Percentiles rank a stretch among this genome's conserved stretches.
These are phyloP conservation scores for Fusarium subtropicale DNA, from an alignment of 2,329 filamentous ascomycete genomes.

Conservation along the genomic window DNA sequence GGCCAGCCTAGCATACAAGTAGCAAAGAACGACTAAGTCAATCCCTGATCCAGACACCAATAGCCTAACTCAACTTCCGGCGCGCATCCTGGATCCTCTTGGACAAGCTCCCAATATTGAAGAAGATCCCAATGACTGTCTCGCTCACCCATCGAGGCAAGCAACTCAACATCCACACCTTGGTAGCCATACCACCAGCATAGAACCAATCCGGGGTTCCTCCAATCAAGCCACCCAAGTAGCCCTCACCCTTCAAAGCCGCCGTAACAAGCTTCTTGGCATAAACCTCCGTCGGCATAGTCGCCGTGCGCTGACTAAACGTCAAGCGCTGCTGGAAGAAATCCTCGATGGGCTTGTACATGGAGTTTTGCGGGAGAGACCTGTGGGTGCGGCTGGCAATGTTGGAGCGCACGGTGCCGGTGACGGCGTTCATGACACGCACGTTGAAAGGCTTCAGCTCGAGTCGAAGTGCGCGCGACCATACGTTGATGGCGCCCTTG, in stretches of 20 bases:
- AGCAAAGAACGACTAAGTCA: neutral
- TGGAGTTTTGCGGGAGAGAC: slow-evolving; percentile 57
- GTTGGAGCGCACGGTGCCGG: slow-evolving; percentile 65
- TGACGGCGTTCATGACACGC: slow-evolving; percentile 68
- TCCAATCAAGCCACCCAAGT: slow-evolving; percentile 50
- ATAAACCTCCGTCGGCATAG: slow-evolving; percentile 59
- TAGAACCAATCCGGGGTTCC: slow-evolving; percentile 52
- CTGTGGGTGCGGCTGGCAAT: slow-evolving; percentile 58
- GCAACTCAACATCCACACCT: slow-evolving; percentile 46
- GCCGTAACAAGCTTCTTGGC: slow-evolving; percentile 57
- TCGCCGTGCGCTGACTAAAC: slow-evolving; percentile 62
- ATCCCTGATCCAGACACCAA: neutral
- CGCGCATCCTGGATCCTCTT: slow-evolving; percentile 43
- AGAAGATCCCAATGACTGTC: slow-evolving; percentile 45
- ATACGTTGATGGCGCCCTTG: slow-evolving; percentile 65
- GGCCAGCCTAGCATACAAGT: rapidly evolving
- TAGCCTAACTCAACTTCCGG: slow-evolving; percentile 39
- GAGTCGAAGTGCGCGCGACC: slow-evolving; percentile 64
- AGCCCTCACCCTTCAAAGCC: slow-evolving; percentile 56
- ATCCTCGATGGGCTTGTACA: slow-evolving; percentile 60
- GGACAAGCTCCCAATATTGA: slow-evolving; percentile 46
- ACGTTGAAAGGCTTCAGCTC: slow-evolving; percentile 66
- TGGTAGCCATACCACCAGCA: slow-evolving; percentile 49
- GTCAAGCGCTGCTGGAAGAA: slow-evolving; percentile 60
- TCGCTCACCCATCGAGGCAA: slow-evolving; percentile 49